Percentiles rank a stretch among this genome's conserved stretches.
These are phyloP conservation scores for Graphium sp. DNA, from an alignment of 2,329 filamentous ascomycete genomes.

Conservation along the genomic window DNA sequence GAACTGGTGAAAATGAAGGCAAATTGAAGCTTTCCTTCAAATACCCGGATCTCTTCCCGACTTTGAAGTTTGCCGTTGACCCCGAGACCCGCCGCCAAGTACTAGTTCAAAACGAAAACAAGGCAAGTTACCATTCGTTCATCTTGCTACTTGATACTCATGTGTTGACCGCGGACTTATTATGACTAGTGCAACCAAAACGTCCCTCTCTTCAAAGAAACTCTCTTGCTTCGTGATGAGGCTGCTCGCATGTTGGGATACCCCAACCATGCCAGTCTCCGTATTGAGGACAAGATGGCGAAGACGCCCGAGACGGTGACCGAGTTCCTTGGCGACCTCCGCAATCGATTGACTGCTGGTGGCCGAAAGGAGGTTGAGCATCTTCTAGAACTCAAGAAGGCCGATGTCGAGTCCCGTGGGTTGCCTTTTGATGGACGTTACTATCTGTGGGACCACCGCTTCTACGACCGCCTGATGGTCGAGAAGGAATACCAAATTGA, in stretches of 20 bases:
- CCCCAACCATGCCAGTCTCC: constrained; percentile 57
- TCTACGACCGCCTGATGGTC: constrained; percentile 65
- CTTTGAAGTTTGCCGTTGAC: constrained; percentile 60
- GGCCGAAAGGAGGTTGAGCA: constrained; percentile 54
- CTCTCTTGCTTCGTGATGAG: constrained; percentile 60
- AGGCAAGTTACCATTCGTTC: constrained; percentile 22
- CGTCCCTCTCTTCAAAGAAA: constrained; percentile 55
- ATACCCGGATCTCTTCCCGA: constrained; percentile 66
- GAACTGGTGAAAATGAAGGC: constrained; percentile 53
- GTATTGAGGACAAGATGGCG: constrained; percentile 75
- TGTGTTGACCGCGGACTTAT: no score
- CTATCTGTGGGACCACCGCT: constrained; percentile 71
- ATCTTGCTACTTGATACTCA: background rate
- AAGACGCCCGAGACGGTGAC: constrained; percentile 58
- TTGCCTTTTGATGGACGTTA: constrained; percentile 49
- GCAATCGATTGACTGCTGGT: constrained; percentile 47
- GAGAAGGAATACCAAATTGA: constrained; percentile 69
- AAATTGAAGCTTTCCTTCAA: constrained; percentile 67
- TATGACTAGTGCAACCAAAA: constrained; percentile 53
- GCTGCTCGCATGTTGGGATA: constrained; percentile 64
- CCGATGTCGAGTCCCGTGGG: constrained; percentile 43
- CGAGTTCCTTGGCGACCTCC: constrained; percentile 56
- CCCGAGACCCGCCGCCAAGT: constrained; percentile 51
- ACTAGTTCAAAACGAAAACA: constrained; percentile 65
- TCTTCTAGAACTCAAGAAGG: constrained; percentile 59